Base-by-base conservation (phyloP, 1,284 basidiomycete species). In the Rhodofomes roseus region DNA sequence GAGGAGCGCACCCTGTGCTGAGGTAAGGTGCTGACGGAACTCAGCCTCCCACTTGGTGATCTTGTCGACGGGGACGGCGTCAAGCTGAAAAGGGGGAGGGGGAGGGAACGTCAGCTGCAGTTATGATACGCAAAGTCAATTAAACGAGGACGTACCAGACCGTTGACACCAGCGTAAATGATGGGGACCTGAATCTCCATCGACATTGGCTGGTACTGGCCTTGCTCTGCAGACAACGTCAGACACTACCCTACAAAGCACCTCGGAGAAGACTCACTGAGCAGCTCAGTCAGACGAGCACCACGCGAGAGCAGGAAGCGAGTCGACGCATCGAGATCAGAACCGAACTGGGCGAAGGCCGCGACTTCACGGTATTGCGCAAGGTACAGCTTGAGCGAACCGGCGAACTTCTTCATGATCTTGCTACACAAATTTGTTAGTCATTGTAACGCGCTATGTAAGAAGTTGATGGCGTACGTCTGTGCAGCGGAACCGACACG, bases 291-390 rank as follows among this genome's bases (percentile, higher is more conserved):
- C 64, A 99, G 85, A 85, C 96, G 95, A 67, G 94, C 89, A 86
- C 96, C 96, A 89, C 96, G 93, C 73, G 88, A 92, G 66, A 99
- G 89, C 69, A 98, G 84, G 91, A 95, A 97, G 71, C 94, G 93
- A 70, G 96, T 98, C 41, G 96, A 97, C 63, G 96, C 95, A 83
- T 98, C 96, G 73, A 99, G 92, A 81, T 98, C 96, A 70, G 96
- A 99, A 87, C 96, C 96, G 85, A 99, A 99, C 77, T 98, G 96
- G 63, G 96, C 96, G 76, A 97, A 96, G 66, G 96, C 96, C 69
- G 96, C 96, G 68, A 99, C 95, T 85, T 99, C 96, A 92, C 96
- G 96, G 86, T 98, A 99, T 79, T 99, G 96, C 57, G 96, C 96
- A 67, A 99, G 93, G 88, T 98, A 98, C 57, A 99, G 88, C 85